Evolutionary conservation across 495 filamentous ascomycete species (phyloP).

Genomic region (Penicillium steckii): DNA sequence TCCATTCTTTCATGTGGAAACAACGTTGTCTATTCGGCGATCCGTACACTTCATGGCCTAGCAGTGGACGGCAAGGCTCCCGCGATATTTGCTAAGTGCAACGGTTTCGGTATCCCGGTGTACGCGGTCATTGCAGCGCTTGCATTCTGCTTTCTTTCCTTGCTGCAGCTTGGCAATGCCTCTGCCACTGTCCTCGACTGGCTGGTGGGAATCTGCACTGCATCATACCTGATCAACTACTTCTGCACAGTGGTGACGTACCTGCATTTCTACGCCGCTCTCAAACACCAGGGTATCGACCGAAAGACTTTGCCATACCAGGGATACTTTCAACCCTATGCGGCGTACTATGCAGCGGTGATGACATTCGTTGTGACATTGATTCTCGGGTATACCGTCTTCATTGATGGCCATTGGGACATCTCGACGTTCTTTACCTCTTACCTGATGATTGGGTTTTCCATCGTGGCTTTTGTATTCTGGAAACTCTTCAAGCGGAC

Average conservation of each 20-base stretch:
- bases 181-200: constrained; percentile 28
- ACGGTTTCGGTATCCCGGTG: constrained; percentile 42
- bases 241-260: constrained; percentile 53
- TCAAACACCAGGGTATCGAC: constrained; percentile 32
- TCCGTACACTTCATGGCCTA: constrained; percentile 44
- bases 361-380: constrained; percentile 35
- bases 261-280: constrained; percentile 35
- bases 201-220: constrained; percentile 30
- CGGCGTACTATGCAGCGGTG: constrained; percentile 28
- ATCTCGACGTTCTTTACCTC: constrained; percentile 23
- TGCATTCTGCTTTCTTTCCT: constrained; percentile 39
- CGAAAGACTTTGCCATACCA: constrained; percentile 29
- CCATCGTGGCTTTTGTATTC: constrained; percentile 42
- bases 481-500: constrained; percentile 58
- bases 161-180: constrained; percentile 26
- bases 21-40: constrained; percentile 43
- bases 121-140: constrained; percentile 38
- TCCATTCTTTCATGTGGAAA: constrained; percentile 51
- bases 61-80: constrained; percentile 47
- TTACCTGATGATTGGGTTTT: constrained; percentile 49
- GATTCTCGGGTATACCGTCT: constrained; percentile 29
- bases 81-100: constrained; percentile 37
- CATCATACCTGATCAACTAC: constrained; percentile 34
- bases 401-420: constrained; percentile 28
- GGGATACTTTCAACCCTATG: constrained; percentile 34